Conservation (phyloP, 495 filamentous ascomycete species). For the Diplogelasinospora grovesii region DNA sequence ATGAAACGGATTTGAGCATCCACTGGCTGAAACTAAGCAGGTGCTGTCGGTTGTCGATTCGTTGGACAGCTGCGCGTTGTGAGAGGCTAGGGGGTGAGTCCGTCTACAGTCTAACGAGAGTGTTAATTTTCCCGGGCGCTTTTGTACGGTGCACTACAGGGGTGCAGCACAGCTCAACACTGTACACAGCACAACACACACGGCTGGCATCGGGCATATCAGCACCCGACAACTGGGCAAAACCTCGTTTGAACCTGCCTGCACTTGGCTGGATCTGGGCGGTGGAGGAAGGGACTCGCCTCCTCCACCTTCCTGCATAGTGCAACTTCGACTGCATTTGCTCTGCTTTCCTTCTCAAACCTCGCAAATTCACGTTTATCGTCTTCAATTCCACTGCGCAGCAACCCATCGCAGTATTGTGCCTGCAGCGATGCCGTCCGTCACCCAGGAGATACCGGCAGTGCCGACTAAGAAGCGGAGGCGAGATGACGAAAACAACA, state of each 20-base stretch:
- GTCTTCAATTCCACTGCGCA: not conserved
- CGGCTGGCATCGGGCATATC: not conserved
- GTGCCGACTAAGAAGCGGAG: conserved; percentile 34
- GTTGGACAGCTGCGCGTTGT: too few species aligned
- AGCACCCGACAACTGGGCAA: not conserved
- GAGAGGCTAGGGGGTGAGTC: too few species aligned
- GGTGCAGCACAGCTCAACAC: not conserved
- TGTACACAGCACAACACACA: too few species aligned
- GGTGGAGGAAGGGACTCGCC: too few species aligned
- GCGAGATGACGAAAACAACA: conserved; percentile 28
- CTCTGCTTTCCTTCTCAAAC: not conserved
- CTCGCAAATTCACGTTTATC: not conserved
- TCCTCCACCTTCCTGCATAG: not conserved
- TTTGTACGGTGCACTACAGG: too few species aligned
- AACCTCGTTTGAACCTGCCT: not conserved
- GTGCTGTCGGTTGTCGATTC: too few species aligned
- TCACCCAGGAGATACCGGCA: conserved; percentile 20
- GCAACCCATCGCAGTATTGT: too few species aligned
- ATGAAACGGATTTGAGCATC: too few species aligned
- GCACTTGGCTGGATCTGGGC: too few species aligned
- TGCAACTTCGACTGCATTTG: not conserved
- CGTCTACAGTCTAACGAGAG: too few species aligned
- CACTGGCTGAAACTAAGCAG: too few species aligned
- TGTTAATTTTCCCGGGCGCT: too few species aligned
- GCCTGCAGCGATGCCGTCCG: conserved; percentile 24